phyloP scores from a whole-genome alignment of 345 rosid genomes.

The Populus alba region DNA sequence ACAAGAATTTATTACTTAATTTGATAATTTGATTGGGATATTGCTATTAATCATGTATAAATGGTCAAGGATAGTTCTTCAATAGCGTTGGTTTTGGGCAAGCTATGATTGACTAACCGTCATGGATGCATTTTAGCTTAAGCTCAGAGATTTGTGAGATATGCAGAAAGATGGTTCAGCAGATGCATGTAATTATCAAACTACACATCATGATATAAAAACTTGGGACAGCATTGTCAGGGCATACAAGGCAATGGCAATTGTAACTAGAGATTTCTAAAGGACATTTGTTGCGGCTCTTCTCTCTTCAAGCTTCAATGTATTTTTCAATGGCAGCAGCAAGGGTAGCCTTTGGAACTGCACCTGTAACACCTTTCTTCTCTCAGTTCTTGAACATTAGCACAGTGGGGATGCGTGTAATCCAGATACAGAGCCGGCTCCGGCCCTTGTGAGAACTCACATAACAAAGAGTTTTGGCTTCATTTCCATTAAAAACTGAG shows the following conservation, averaged over 20 bases:
- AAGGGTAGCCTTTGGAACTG: conserved; percentile 55
- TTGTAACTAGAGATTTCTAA: background rate
- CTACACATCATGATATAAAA: background rate
- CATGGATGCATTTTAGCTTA: background rate
- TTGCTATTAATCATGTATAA: background rate
- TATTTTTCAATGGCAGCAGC: background rate
- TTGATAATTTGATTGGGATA: background rate
- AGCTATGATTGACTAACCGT: background rate
- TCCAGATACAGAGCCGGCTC: too few species aligned
- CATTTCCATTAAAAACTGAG: too few species aligned
- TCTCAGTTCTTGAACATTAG: too few species aligned
- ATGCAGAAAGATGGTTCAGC: background rate
- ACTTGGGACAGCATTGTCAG: background rate
- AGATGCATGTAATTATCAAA: background rate
- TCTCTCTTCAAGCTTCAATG: background rate
- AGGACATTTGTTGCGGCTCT: background rate
- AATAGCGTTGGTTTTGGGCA: background rate
- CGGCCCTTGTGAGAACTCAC: too few species aligned
- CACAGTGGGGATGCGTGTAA: too few species aligned
- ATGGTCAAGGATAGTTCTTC: background rate
- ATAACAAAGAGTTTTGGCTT: too few species aligned
- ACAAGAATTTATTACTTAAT: background rate
- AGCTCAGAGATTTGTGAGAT: background rate
- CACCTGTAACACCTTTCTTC: conserved; percentile 52
- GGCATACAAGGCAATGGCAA: background rate